Conservation (phyloP, 2,329 filamentous ascomycete genomes). For the Fusarium nurragi region DNA sequence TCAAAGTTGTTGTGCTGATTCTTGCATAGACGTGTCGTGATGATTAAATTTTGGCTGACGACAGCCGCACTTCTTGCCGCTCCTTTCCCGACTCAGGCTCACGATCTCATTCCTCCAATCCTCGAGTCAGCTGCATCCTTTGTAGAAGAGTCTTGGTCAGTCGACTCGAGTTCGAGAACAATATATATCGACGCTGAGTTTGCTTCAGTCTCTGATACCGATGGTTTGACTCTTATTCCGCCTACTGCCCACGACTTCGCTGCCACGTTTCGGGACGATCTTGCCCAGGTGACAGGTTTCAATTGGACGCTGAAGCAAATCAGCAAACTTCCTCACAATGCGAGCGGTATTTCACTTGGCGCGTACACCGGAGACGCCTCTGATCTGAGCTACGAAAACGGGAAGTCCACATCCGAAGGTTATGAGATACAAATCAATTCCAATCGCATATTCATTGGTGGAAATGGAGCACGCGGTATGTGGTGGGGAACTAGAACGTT, state of each 20-base stretch:
- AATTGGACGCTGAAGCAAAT: slow-evolving; percentile 17
- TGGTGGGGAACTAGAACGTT: slow-evolving; percentile 25
- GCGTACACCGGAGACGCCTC: slow-evolving; percentile 7
- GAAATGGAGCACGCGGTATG: slow-evolving; percentile 20
- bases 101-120: slow-evolving; percentile 9
- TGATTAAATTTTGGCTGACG: background rate
- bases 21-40: background rate
- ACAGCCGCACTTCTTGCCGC: background rate
- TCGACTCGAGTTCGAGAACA: background rate
- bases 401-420: slow-evolving; percentile 3
- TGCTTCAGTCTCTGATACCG: background rate
- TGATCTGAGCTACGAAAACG: slow-evolving; percentile 4
- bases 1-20: fast-evolving
- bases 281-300: background rate
- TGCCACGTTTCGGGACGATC: slow-evolving; percentile 8
- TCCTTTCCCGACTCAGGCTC: background rate
- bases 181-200: slow-evolving; percentile 5
- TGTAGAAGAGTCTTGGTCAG: slow-evolving; percentile 2
- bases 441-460: slow-evolving; percentile 9
- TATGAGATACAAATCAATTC: slow-evolving; percentile 16
- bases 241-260: slow-evolving; percentile 16
- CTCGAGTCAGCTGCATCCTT: background rate
- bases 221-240: slow-evolving; percentile 1
- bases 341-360: background rate
- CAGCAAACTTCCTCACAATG: background rate